Conservation (phyloP, 345 rosid species). For the Hibiscus syriacus region DNA sequence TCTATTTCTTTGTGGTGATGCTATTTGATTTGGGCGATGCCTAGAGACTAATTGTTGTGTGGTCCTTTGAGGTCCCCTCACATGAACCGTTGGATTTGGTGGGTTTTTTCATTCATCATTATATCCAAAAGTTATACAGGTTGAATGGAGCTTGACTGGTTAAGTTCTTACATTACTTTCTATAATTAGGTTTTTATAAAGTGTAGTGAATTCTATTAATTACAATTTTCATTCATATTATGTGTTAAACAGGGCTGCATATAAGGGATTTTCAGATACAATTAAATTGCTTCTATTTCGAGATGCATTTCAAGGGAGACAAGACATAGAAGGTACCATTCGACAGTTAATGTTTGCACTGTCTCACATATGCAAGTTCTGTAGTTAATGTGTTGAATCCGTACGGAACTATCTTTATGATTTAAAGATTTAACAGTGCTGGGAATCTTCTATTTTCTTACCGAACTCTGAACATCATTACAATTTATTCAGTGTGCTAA, state of each 20-base stretch:
- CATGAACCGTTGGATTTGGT: background rate
- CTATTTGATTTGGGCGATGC: background rate
- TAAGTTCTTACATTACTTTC: background rate
- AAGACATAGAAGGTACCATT: slow-evolving; percentile 67
- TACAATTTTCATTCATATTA: slow-evolving; percentile 8
- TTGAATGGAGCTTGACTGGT: background rate
- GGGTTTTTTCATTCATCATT: background rate
- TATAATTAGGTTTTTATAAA: background rate
- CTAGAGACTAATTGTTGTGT: background rate
- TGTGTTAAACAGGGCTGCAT: slow-evolving; percentile 79
- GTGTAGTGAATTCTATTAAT: background rate
- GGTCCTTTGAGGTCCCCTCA: background rate
- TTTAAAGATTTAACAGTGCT: background rate
- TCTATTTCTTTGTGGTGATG: background rate
- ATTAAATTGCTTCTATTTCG: slow-evolving; percentile 83
- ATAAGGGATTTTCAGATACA: slow-evolving; percentile 74
- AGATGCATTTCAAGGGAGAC: slow-evolving; percentile 74
- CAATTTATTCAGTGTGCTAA: background rate
- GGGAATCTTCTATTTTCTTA: background rate
- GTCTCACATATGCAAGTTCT: no score
- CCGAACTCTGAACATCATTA: background rate
- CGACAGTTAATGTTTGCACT: no score
- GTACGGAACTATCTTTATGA: no score
- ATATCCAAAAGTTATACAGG: background rate
- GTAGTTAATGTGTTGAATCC: no score